Evolutionary conservation across 768 basidiomycete species (phyloP).

Genomic region (Rhodotorula babjevae): DNA sequence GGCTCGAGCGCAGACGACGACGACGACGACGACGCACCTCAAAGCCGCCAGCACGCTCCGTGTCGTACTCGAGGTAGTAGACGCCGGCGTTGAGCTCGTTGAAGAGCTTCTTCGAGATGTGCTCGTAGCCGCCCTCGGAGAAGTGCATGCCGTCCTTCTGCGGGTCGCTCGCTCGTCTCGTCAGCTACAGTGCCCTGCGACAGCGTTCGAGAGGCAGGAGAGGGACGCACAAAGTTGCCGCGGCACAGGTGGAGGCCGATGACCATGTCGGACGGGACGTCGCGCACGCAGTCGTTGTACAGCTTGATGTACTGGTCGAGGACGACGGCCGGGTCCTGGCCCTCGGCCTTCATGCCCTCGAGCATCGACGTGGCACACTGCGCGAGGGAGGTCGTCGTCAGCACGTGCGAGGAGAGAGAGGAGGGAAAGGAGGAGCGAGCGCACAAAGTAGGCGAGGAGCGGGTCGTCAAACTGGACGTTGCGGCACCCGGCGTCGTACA

Average conservation of each 20-base stretch:
- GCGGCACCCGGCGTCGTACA: conserved; percentile 52
- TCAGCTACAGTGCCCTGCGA: no score
- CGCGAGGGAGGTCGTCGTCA: conserved; percentile 47
- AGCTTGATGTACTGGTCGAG: conserved; percentile 64
- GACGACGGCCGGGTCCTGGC: conserved; percentile 60
- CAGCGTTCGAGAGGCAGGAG: no score
- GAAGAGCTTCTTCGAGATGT: conserved; percentile 45
- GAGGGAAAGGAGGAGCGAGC: neutral
- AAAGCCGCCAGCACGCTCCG: conserved; percentile 43
- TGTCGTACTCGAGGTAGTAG: conserved; percentile 45
- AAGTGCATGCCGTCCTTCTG: conserved; percentile 39
- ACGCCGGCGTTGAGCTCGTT: conserved; percentile 40
- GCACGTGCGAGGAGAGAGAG: neutral
- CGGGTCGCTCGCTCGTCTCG: no score
- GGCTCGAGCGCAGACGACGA: neutral
- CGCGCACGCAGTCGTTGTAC: conserved; percentile 50
- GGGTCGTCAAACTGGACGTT: conserved; percentile 56
- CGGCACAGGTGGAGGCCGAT: conserved; percentile 44
- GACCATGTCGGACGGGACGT: conserved; percentile 42
- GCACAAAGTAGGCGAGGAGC: conserved; percentile 56
- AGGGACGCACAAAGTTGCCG: conserved; percentile 33
- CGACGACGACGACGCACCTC: conserved; percentile 9
- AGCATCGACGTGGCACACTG: conserved; percentile 57
- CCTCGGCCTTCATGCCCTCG: conserved; percentile 58
- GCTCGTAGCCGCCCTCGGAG: conserved; percentile 43